A percentile compares a stretch with the other conserved stretches of the same genome.
Conservation (phyloP, 2,329 filamentous ascomycete genomes). For the Colletotrichum cuscutae region DNA sequence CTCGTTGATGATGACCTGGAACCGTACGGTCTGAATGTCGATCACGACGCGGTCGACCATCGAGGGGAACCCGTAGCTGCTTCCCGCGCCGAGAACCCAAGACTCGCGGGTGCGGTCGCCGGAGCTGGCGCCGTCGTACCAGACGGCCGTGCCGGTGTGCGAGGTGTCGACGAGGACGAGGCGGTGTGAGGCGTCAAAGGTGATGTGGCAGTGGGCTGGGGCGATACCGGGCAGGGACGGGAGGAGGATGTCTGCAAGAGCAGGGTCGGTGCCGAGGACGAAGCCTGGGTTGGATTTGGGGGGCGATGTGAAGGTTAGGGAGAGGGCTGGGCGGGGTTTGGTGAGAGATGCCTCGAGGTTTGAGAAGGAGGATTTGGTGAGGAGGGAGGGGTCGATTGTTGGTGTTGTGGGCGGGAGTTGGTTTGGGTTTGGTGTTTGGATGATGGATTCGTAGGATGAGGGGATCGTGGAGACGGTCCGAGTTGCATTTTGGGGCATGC, state of each 20-base stretch:
- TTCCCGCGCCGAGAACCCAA: conserved; percentile 49
- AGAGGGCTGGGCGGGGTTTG: conserved; percentile 42
- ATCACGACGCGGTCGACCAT: conserved; percentile 47
- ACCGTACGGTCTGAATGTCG: conserved; percentile 52
- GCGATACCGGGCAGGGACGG: conserved; percentile 47
- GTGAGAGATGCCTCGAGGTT: background rate
- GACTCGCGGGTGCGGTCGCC: conserved; percentile 49
- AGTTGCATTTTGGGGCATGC: conserved; percentile 26
- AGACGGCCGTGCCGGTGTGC: conserved; percentile 50
- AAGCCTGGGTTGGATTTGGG: conserved; percentile 49
- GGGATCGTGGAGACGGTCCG: conserved; percentile 28
- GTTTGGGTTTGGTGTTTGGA: conserved; percentile 16
- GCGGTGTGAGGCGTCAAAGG: conserved; percentile 50
- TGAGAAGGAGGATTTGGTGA: background rate
- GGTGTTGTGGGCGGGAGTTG: conserved; percentile 2
- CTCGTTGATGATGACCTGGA: conserved; percentile 51
- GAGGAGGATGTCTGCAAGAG: conserved; percentile 49
- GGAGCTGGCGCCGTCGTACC: conserved; percentile 53
- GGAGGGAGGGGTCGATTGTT: conserved; percentile 29
- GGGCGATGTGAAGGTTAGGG: conserved; percentile 47
- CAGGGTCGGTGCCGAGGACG: conserved; percentile 50
- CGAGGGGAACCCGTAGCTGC: conserved; percentile 46
- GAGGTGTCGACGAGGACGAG: conserved; percentile 53
- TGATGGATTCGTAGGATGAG: conserved; percentile 10
- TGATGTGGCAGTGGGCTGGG: conserved; percentile 49